These are phyloP conservation scores for Gillenia trifoliata DNA, from an alignment of 306 rosid species.

Conservation along the genomic window DNA sequence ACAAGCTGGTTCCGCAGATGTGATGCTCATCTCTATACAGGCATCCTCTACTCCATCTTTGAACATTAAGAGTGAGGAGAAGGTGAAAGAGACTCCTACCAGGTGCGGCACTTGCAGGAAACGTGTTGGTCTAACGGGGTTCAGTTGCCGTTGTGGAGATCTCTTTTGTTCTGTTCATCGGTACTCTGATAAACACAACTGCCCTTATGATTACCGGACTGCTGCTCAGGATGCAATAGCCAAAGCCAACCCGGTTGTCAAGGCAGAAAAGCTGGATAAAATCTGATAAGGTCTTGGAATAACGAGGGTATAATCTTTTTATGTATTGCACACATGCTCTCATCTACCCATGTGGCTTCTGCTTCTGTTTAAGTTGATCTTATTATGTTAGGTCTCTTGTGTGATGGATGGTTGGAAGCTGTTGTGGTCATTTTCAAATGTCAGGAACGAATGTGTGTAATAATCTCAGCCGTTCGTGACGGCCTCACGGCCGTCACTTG, in stretches of 20 bases:
- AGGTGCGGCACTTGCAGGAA: constrained; percentile 40
- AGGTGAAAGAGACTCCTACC: constrained; percentile 30
- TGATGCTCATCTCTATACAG: constrained; percentile 14
- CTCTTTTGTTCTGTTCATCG: constrained; percentile 38
- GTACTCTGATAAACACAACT: constrained; percentile 37
- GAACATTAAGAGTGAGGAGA: constrained; percentile 22
- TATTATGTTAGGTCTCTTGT: constrained; percentile 2
- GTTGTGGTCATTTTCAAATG: constrained; percentile 11
- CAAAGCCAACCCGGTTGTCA: constrained; percentile 45
- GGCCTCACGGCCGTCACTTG: background rate
- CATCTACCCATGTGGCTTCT: constrained; percentile 9
- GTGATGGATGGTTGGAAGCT: constrained; percentile 13
- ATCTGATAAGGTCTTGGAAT: constrained; percentile 6
- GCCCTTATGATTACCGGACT: constrained; percentile 28
- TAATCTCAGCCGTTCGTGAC: background rate
- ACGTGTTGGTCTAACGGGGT: constrained; percentile 40
- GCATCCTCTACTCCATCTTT: constrained; percentile 1
- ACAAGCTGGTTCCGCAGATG: constrained; percentile 1
- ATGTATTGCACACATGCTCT: constrained; percentile 14
- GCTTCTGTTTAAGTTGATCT: constrained; percentile 8
- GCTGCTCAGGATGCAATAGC: constrained; percentile 33
- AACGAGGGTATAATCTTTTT: background rate
- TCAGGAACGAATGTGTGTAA: constrained; percentile 3
- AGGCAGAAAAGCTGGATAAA: constrained; percentile 39
- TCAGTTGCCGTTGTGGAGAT: constrained; percentile 40